Conservation (phyloP, 805 yeast genomes). For the Clavispora asparagi region DNA sequence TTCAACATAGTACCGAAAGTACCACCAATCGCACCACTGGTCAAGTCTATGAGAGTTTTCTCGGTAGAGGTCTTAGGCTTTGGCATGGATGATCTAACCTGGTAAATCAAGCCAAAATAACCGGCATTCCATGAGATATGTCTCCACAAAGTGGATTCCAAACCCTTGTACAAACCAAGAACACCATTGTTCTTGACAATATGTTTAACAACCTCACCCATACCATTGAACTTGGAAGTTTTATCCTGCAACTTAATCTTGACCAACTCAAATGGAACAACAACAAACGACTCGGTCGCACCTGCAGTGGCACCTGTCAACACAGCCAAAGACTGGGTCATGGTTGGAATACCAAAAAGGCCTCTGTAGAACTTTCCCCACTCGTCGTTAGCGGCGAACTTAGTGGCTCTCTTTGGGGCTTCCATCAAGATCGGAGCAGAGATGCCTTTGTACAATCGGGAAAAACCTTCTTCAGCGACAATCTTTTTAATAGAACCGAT, state of each 20-base stretch:
- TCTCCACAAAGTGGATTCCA: constrained; percentile 97
- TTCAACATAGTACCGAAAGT: constrained; percentile 91
- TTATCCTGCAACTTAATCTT: constrained; percentile 93
- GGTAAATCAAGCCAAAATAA: constrained; percentile 92
- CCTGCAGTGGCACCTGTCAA: constrained; percentile 98
- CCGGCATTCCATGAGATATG: constrained; percentile 97
- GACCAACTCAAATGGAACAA: constrained; percentile 94
- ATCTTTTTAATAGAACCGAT: constrained; percentile 80
- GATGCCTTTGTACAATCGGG: constrained; percentile 87
- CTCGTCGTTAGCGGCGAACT: constrained; percentile 96
- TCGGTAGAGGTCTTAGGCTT: constrained; percentile 63
- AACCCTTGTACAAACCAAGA: constrained; percentile 84
- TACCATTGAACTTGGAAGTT: constrained; percentile 75
- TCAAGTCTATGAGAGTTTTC: constrained; percentile 79
- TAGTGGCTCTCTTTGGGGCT: constrained; percentile 98
- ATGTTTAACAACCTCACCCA: constrained; percentile 72
- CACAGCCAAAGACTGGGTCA: constrained; percentile 80
- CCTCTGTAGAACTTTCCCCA: constrained; percentile 83
- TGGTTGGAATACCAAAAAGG: constrained; percentile 58
- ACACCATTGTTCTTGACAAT: constrained; percentile 74
- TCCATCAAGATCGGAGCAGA: constrained; percentile 97
- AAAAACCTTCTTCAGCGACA: constrained; percentile 77
- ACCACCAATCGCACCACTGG: constrained; percentile 96
- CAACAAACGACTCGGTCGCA: constrained; percentile 93
- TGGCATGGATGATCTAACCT: constrained; percentile 76